Conservation (phyloP, 768 basidiomycete genomes). For the Cubamyces sp. region DNA sequence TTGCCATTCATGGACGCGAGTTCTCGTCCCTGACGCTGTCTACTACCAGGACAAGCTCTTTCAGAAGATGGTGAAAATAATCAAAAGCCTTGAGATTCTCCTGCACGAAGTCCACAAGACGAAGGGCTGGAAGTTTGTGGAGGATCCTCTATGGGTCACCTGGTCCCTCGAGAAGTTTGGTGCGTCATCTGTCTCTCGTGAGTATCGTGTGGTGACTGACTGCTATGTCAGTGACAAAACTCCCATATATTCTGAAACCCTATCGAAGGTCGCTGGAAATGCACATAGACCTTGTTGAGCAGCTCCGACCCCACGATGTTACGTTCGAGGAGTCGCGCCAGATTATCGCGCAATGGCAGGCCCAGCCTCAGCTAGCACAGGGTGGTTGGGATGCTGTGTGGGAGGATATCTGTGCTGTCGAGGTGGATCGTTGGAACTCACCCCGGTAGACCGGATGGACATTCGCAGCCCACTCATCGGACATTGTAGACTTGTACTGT, state of each 20-base stretch:
- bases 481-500: constrained; percentile 12
- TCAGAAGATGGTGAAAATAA: constrained; percentile 59
- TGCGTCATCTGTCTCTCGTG: constrained; percentile 42
- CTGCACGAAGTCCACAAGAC: constrained; percentile 69
- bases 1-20: background rate
- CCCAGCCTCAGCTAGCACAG: constrained; percentile 69
- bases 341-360: constrained; percentile 66
- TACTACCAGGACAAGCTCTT: constrained; percentile 69
- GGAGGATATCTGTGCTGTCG: constrained; percentile 80
- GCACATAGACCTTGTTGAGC: constrained; percentile 58
- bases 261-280: constrained; percentile 69
- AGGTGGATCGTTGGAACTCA: constrained; percentile 72
- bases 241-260: constrained; percentile 58
- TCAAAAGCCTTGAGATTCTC: constrained; percentile 68
- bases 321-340: constrained; percentile 73
- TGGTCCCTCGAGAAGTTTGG: constrained; percentile 85
- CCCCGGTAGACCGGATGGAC: constrained; percentile 24
- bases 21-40: background rate
- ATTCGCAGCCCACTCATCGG: background rate
- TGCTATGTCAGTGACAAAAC: constrained; percentile 50
- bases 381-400: constrained; percentile 71
- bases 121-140: constrained; percentile 75
- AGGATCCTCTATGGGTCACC: constrained; percentile 79
- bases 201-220: background rate
- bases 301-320: constrained; percentile 63